These are phyloP conservation scores for Udeniomyces megalosporus DNA, from an alignment of 768 basidiomycete genomes.

Conservation along the genomic window DNA sequence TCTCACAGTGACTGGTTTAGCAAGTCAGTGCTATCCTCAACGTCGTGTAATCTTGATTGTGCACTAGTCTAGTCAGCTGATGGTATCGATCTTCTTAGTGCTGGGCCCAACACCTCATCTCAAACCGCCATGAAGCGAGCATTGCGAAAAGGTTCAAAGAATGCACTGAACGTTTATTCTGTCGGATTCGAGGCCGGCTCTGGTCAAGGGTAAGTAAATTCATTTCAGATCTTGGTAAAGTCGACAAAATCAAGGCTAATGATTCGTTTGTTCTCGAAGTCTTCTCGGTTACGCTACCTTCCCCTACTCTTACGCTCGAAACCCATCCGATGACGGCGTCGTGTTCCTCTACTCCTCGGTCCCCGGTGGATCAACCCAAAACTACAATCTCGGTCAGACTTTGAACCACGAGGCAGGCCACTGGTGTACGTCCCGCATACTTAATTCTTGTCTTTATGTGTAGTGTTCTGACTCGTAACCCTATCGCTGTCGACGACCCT, in stretches of 20 bases:
- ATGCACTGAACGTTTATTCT: slow-evolving; percentile 39
- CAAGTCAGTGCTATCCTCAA: slow-evolving; percentile 11
- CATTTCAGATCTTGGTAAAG: no score
- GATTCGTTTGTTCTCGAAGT: no score
- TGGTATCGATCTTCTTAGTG: slow-evolving; percentile 11
- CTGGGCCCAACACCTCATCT: slow-evolving; percentile 25
- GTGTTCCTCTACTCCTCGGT: slow-evolving; percentile 29
- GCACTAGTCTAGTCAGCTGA: no score
- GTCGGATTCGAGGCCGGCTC: slow-evolving; percentile 32
- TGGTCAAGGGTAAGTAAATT: slow-evolving; percentile 22
- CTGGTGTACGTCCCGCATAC: slow-evolving; percentile 32
- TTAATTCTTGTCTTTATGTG: neutral
- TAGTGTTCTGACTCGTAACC: neutral
- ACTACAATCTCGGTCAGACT: slow-evolving; percentile 35
- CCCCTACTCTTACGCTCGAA: slow-evolving; percentile 33
- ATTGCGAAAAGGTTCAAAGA: slow-evolving; percentile 34
- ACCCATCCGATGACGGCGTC: slow-evolving; percentile 39
- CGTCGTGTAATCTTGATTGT: no score
- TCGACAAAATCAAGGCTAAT: no score
- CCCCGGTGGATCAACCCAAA: slow-evolving; percentile 34
- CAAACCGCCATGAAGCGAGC: slow-evolving; percentile 39
- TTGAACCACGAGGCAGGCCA: slow-evolving; percentile 46
- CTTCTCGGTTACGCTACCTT: slow-evolving; percentile 44
- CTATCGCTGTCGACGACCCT: neutral
- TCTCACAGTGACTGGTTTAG: slow-evolving; percentile 42